Conservation (phyloP, 2,329 filamentous ascomycete species). For the Aphanoascus verrucosus region DNA sequence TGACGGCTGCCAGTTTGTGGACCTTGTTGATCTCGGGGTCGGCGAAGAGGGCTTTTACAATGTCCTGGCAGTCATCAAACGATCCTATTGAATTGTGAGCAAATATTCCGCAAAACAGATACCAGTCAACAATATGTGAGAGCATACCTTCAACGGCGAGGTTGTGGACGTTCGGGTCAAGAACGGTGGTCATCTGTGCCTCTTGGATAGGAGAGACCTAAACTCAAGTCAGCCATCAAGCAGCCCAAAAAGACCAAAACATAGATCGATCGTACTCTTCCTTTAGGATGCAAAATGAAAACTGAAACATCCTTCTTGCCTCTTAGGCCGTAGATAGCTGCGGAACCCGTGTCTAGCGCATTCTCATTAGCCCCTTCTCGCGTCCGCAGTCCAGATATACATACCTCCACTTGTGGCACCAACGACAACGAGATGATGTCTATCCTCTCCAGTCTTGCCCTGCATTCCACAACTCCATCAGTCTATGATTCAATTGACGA, state of each 20-base stretch:
- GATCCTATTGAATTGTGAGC: conserved; percentile 41
- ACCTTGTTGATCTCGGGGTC: conserved; percentile 73
- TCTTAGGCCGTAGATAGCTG: conserved; percentile 86
- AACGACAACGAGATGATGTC: conserved; percentile 75
- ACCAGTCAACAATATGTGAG: background rate
- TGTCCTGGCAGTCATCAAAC: conserved; percentile 96
- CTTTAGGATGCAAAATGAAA: conserved; percentile 88
- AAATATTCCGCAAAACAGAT: too few relatives aligned
- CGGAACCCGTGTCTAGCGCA: conserved; percentile 60
- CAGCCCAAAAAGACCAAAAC: background rate
- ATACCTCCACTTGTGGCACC: conserved; percentile 74
- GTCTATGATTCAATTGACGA: background rate
- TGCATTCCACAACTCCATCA: conserved; percentile 12
- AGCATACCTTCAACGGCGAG: conserved; percentile 57
- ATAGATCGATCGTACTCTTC: conserved; percentile 39
- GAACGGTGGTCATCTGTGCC: conserved; percentile 90
- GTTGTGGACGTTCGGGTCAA: conserved; percentile 88
- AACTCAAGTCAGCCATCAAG: background rate
- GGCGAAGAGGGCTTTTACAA: conserved; percentile 84
- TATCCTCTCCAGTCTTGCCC: conserved; percentile 41
- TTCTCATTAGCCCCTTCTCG: background rate
- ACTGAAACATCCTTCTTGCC: conserved; percentile 96
- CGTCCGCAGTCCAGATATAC: background rate
- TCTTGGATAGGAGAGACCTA: conserved; percentile 79
- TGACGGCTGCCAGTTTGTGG: conserved; percentile 81